Base-by-base conservation (phyloP, 768 basidiomycete species). In the Trametes cingulata region DNA sequence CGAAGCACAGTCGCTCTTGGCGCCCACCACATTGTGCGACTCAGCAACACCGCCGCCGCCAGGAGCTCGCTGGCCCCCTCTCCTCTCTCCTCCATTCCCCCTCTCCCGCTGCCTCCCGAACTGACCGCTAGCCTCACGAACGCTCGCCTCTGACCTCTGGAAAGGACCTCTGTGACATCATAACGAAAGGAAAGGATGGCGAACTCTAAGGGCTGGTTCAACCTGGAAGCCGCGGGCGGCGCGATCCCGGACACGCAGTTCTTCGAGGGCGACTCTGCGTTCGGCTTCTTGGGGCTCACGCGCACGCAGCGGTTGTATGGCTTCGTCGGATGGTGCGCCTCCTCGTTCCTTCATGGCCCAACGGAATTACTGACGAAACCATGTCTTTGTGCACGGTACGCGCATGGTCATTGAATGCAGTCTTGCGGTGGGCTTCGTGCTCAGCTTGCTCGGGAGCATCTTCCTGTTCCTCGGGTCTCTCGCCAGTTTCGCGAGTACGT, bases 261-360 rank as follows among this genome's bases (percentile, higher is more conserved):
- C 75, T 93, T 93, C 62, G 91, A 95, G 75, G 89, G 92, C 25
- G 91, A 94, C 68, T 89, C 93, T 13, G 93, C 94, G 7, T 96
- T 93, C 80, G 82, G 81, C 58, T 86, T 85, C 60, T 79, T 97
- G 12, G 86, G 86, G 2, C 77, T 96, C 54, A 89, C 93, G 37
- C 81, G 87, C 65, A 91, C 82, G 17, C 88, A 93, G 66, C 76
- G 94, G 50, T 74, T 97, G 61, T 95, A 94, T 74, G 94, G 95
- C 12, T 96, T 97, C 69, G 73, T 80, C 52, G 89, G 80, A 49
- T 95, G 94, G 94, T 88, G 70, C 72, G 87, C 72, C 14, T 9
- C 20, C 22, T 14, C 19, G 13, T 25, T 36, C 35, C 56, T 14
- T 40, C 1, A n/a, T 20, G 17, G 29, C 29, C 6, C 29, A 33